phyloP scores from a whole-genome alignment of 257 asterid species.

The Misopates orontium region DNA sequence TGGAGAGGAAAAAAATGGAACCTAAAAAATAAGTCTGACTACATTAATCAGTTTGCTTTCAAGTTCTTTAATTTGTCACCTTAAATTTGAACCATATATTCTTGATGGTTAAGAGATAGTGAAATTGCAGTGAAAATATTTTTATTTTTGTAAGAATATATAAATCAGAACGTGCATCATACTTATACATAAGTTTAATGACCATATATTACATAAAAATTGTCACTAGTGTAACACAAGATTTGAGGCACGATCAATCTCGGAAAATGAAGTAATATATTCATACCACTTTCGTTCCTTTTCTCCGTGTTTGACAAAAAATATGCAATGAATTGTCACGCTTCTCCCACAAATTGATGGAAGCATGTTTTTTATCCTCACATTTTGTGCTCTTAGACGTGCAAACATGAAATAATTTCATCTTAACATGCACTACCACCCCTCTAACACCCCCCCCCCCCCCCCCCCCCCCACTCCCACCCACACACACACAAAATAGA shows the following conservation, averaged over 20 bases:
- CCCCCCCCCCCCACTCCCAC: too few species aligned
- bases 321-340: conserved; percentile 7
- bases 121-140: too few species aligned
- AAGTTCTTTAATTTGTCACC: too few species aligned
- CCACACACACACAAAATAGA: too few species aligned
- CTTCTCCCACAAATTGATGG: conserved; percentile 15
- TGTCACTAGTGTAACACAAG: background rate
- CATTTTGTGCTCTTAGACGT: conserved; percentile 13
- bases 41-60: too few species aligned
- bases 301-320: background rate
- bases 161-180: too few species aligned
- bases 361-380: conserved; percentile 21
- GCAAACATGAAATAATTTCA: conserved; percentile 27
- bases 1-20: background rate
- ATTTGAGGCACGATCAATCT: background rate
- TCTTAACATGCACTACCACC: conserved; percentile 17
- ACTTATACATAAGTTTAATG: background rate
- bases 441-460: background rate
- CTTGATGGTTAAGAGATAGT: too few species aligned
- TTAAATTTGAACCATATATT: too few species aligned
- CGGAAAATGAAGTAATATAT: background rate
- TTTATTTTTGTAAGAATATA: too few species aligned
- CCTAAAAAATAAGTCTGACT: too few species aligned
- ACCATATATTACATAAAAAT: background rate
- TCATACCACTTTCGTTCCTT: background rate